Evolutionary conservation across 2,329 filamentous ascomycete species (phyloP).

Genomic region (Trichoderma simmonsii): DNA sequence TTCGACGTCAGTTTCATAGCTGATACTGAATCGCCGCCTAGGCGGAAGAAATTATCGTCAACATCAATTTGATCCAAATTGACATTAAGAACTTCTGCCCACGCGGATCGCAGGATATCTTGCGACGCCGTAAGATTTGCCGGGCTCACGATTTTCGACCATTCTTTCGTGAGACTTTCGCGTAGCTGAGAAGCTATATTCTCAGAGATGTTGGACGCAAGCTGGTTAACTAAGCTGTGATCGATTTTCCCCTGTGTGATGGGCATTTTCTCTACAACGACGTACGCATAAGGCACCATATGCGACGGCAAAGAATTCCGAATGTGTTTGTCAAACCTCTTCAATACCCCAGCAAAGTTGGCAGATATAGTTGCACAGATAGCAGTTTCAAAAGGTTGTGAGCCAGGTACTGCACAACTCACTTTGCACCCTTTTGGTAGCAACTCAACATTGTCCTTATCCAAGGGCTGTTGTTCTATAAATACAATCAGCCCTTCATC

Average conservation of each 20-base stretch:
- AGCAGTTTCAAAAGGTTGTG: neutral
- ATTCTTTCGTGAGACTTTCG: neutral
- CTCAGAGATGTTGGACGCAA: neutral
- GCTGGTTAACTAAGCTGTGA: neutral
- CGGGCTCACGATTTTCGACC: neutral
- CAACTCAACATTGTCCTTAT: neutral
- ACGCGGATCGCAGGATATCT: neutral
- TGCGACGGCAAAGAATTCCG: neutral
- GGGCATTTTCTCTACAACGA: slow-evolving; percentile 31
- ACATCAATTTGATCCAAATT: slow-evolving; percentile 29
- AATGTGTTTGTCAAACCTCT: neutral
- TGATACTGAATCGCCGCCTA: slow-evolving; percentile 29
- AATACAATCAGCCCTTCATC: neutral
- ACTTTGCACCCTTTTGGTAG: neutral
- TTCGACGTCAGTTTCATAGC: slow-evolving; percentile 30
- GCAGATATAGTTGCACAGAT: neutral
- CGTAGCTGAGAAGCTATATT: neutral
- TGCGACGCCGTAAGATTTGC: neutral
- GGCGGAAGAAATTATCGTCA: slow-evolving; percentile 32
- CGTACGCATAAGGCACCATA: slow-evolving; percentile 20
- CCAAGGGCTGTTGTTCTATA: neutral
- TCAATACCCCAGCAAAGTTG: neutral
- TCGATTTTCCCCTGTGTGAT: slow-evolving; percentile 25
- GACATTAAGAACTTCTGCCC: slow-evolving; percentile 18
- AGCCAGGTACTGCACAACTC: neutral